phyloP scores from a whole-genome alignment of 352 stramenopile genomes.

The Globisporangium takayamanum region DNA sequence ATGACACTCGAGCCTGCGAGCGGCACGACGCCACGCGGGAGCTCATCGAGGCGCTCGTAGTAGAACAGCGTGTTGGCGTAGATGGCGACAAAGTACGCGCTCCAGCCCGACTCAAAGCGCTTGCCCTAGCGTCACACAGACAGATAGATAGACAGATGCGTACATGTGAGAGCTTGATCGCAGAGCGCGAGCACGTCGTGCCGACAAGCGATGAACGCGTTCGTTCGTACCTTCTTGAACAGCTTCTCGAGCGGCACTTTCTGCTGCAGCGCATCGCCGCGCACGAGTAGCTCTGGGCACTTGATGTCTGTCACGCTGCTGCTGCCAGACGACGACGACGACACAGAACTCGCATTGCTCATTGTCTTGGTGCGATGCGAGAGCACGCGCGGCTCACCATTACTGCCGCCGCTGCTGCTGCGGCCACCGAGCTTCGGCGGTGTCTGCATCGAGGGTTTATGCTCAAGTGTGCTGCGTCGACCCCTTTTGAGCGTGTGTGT shows the following conservation, averaged over 20 bases:
- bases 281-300: slow-evolving; percentile 46
- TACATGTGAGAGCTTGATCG: background rate
- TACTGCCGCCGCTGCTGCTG: slow-evolving; percentile 2
- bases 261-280: slow-evolving; percentile 37
- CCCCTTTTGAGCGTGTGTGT: background rate
- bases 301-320: slow-evolving; percentile 6
- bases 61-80: slow-evolving; percentile 64
- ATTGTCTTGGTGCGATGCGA: slow-evolving; percentile 8
- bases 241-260: slow-evolving; percentile 34
- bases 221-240: slow-evolving; percentile 36
- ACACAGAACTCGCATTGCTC: slow-evolving; percentile 11
- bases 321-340: background rate
- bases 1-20: slow-evolving; percentile 38
- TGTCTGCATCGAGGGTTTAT: background rate
- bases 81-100: slow-evolving; percentile 46
- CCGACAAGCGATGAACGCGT: background rate
- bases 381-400: background rate
- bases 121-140: slow-evolving; percentile 22
- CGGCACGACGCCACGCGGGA: slow-evolving; percentile 47
- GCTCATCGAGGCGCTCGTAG: slow-evolving; percentile 43
- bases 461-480: too few relatives aligned
- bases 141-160: background rate
- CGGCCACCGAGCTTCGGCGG: background rate
- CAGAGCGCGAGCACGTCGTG: background rate
- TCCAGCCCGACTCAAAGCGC: slow-evolving; percentile 61